Conservation (phyloP, 1,284 basidiomycete genomes). For the Ceratorhiza oryzae-sativae region DNA sequence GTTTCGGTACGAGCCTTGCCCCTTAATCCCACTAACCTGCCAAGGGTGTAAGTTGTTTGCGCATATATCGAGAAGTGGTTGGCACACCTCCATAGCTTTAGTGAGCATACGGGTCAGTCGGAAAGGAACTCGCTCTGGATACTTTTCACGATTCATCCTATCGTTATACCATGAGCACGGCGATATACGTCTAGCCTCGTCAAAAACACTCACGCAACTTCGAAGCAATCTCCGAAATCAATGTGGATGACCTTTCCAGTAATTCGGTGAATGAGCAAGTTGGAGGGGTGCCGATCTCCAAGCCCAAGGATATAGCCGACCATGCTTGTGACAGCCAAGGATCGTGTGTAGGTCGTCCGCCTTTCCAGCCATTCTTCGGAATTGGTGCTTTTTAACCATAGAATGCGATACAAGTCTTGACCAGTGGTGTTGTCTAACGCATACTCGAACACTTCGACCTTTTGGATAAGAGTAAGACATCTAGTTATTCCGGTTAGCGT, state of each 20-base stretch:
- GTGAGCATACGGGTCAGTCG: conserved; percentile 97
- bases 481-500: neutral
- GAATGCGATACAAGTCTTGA: conserved; percentile 94
- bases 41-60: neutral
- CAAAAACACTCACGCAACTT: conserved; percentile 63
- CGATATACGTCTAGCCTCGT: neutral
- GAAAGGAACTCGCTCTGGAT: conserved; percentile 99
- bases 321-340: conserved; percentile 95
- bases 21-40: conserved; percentile 85
- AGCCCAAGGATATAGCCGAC: conserved; percentile 97
- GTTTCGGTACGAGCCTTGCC: conserved; percentile 92
- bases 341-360: conserved; percentile 93
- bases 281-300: conserved; percentile 97
- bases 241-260: conserved; percentile 97
- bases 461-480: conserved; percentile 91
- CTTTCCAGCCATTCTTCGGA: conserved; percentile 99
- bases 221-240: conserved; percentile 96
- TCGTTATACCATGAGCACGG: neutral
- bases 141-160: conserved; percentile 92
- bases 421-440: conserved; percentile 98
- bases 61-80: neutral
- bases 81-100: conserved; percentile 95
- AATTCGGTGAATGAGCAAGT: conserved; percentile 89
- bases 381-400: conserved; percentile 95
- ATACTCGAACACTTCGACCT: conserved; percentile 99